A percentile compares a stretch with the other conserved stretches of the same genome.
Evolutionary conservation across 2,329 filamentous ascomycete genomes (phyloP).

Genomic region (Chrysoporthe austroafricana): DNA sequence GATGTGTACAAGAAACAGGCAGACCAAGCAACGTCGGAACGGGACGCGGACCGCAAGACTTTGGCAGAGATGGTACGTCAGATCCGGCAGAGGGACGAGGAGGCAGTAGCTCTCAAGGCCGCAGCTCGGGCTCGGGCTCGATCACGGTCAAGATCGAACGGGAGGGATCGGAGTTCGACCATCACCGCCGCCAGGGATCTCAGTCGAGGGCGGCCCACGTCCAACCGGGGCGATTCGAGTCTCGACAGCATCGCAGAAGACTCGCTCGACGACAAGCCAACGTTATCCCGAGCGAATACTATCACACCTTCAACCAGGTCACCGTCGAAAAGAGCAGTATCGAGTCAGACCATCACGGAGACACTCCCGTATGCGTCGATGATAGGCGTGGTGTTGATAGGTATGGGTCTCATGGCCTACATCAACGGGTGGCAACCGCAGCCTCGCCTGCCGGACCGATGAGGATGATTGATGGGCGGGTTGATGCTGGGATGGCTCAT

Average conservation of each 20-base stretch:
- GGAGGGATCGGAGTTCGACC: constrained; percentile 35
- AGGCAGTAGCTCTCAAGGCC: constrained; percentile 45
- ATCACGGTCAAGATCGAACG: constrained; percentile 43
- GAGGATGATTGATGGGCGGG: constrained; percentile 16
- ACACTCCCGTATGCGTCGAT: constrained; percentile 79
- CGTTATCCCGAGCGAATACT: constrained; percentile 52
- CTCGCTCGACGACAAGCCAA: constrained; percentile 44
- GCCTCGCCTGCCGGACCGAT: constrained; percentile 41
- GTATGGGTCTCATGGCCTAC: constrained; percentile 84
- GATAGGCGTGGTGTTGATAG: constrained; percentile 78
- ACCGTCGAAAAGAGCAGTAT: constrained; percentile 43
- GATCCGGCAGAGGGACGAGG: constrained; percentile 70
- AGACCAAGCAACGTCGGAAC: constrained; percentile 79
- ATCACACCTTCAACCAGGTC: constrained; percentile 50
- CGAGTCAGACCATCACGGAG: constrained; percentile 53
- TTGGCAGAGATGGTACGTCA: constrained; percentile 87
- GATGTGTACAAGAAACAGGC: constrained; percentile 77
- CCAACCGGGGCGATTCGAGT: constrained; percentile 21
- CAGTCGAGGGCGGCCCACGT: constrained; percentile 30
- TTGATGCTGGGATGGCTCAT: background rate
- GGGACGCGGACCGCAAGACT: constrained; percentile 71
- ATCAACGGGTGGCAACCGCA: constrained; percentile 77
- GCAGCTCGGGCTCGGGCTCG: constrained; percentile 41
- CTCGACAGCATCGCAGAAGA: constrained; percentile 35
- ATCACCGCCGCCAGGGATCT: constrained; percentile 27